Evolutionary conservation across 2,329 filamentous ascomycete genomes (phyloP).

Genomic region (Microdochium paspali): DNA sequence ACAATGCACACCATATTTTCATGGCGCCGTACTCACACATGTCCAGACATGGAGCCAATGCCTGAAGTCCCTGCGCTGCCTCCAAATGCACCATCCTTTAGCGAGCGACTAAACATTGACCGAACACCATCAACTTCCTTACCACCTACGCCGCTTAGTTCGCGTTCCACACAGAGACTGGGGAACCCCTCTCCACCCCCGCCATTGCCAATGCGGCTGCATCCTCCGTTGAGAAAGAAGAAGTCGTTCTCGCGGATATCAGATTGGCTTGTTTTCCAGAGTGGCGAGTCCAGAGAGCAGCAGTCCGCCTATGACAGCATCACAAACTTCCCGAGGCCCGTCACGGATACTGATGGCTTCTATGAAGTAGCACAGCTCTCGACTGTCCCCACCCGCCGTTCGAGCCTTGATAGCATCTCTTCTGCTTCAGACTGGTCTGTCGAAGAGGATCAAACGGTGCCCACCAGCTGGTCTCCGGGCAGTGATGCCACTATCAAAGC

Average conservation of each 20-base stretch:
- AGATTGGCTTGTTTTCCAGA: conserved; percentile 43
- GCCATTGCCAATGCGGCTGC: conserved; percentile 47
- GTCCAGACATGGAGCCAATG: conserved; percentile 38
- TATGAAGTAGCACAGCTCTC: conserved; percentile 39
- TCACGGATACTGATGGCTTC: conserved; percentile 44
- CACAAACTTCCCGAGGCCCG: conserved; percentile 44
- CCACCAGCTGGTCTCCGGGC: conserved; percentile 39
- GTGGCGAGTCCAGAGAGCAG: conserved; percentile 21
- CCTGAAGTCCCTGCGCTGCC: conserved; percentile 49
- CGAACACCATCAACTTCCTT: conserved; percentile 2
- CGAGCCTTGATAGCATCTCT: conserved; percentile 35
- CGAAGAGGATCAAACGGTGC: conserved; percentile 28
- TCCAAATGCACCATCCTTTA: conserved; percentile 47
- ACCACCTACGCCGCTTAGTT: conserved; percentile 15
- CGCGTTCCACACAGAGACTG: not conserved
- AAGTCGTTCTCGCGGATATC: conserved; percentile 57
- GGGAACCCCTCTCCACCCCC: conserved; percentile 33
- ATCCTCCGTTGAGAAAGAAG: conserved; percentile 55
- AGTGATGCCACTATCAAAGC: conserved; percentile 32
- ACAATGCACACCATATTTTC: not conserved
- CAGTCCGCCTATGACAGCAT: conserved; percentile 37
- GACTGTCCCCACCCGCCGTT: conserved; percentile 18
- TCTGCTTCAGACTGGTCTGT: conserved; percentile 41
- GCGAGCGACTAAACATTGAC: conserved; percentile 41
- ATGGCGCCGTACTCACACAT: conserved; percentile 6